Evolutionary conservation across 2,329 filamentous ascomycete species (phyloP).

Genomic region (Cordyceps fumosorosea): DNA sequence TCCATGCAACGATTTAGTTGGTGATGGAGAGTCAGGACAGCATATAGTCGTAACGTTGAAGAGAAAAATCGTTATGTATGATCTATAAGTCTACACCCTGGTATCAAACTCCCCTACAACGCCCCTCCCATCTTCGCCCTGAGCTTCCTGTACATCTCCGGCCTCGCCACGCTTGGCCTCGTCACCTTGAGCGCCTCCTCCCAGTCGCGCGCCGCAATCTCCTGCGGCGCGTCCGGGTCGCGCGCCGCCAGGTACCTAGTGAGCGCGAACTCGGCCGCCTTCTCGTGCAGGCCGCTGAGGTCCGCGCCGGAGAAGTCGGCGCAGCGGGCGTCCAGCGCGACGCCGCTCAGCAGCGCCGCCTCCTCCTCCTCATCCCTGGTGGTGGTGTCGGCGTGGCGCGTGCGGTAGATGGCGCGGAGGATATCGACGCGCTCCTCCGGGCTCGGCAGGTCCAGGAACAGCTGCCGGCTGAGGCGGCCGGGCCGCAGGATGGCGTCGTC

Average conservation of each 20-base stretch:
- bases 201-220: constrained; percentile 41
- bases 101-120: neutral
- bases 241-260: constrained; percentile 28
- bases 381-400: constrained; percentile 30
- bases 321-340: constrained; percentile 64
- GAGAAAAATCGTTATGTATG: neutral
- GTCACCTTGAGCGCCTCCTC: constrained; percentile 43
- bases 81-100: neutral
- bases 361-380: constrained; percentile 28
- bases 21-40: neutral
- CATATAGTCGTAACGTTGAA: neutral
- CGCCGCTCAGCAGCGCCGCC: constrained; percentile 45
- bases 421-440: constrained; percentile 79
- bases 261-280: constrained; percentile 45
- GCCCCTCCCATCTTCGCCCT: constrained; percentile 22
- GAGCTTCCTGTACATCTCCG: constrained; percentile 36
- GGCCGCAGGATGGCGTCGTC: constrained; percentile 92
- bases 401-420: constrained; percentile 58
- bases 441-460: constrained; percentile 83
- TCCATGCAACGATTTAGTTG: neutral
- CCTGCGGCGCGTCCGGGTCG: constrained; percentile 18
- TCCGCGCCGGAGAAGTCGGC: constrained; percentile 69
- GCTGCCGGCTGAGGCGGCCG: constrained; percentile 77
- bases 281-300: constrained; percentile 40
- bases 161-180: constrained; percentile 43